Percentiles rank a stretch among this genome's conserved stretches.
phyloP scores from a whole-genome alignment of 352 stramenopile species.

The Phytophthora uliginosa region DNA sequence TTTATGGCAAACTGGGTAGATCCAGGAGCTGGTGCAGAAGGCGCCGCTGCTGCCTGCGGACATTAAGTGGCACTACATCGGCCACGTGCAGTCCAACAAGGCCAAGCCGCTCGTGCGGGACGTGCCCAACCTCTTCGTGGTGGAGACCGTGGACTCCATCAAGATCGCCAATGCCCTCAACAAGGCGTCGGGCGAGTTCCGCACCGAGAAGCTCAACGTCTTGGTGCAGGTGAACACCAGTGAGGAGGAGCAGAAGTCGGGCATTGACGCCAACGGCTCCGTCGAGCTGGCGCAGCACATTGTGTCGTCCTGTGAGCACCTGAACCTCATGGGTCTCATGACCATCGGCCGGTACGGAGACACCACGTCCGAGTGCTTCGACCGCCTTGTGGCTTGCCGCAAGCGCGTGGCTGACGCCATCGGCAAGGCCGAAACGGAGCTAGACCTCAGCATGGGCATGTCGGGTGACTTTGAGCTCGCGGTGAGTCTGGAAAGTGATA shows the following conservation, averaged over 20 bases:
- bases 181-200: constrained; percentile 79
- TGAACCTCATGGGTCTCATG: constrained; percentile 98
- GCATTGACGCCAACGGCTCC: constrained; percentile 85
- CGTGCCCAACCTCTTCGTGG: constrained; percentile 94
- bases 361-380: constrained; percentile 92
- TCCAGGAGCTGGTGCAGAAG: constrained; percentile 98
- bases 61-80: constrained; percentile 99
- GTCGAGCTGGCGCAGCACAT: constrained; percentile 92
- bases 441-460: constrained; percentile 99
- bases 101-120: constrained; percentile 92
- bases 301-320: constrained; percentile 85
- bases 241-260: constrained; percentile 98
- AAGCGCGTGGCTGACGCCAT: constrained; percentile 77
- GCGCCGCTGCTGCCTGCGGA: constrained; percentile 86
- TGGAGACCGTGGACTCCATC: constrained; percentile 97
- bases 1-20: constrained; percentile 50
- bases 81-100: constrained; percentile 99
- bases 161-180: constrained; percentile 98
- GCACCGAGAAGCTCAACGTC: constrained; percentile 89
- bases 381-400: constrained; percentile 85
- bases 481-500: constrained; percentile 35
- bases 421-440: constrained; percentile 59
- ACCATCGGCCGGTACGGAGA: constrained; percentile 98
- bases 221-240: constrained; percentile 99
- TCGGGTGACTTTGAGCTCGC: constrained; percentile 98